Evolutionary conservation across 2,329 filamentous ascomycete genomes (phyloP).

Genomic region (Phaeomoniella chlamydospora): DNA sequence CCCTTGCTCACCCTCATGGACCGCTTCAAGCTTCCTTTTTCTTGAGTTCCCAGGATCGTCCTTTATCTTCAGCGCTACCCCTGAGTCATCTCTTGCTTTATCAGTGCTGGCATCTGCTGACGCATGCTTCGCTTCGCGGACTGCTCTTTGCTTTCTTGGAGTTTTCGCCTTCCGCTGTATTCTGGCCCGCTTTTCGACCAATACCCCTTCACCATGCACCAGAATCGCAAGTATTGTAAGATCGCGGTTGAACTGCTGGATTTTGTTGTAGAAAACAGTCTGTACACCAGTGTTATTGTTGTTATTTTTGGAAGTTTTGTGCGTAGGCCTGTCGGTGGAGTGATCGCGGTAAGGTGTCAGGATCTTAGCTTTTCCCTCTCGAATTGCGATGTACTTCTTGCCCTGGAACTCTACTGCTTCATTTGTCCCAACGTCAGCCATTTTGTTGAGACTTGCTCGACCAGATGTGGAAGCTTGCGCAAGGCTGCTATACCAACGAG

Average conservation of each 20-base stretch:
- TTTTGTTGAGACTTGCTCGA: too few relatives aligned
- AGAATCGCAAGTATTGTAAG: constrained; percentile 85
- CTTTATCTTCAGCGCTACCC: neutral
- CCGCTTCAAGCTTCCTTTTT: constrained; percentile 14
- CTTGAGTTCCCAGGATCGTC: constrained; percentile 5
- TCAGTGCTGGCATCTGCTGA: constrained; percentile 1
- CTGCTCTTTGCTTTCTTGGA: constrained; percentile 18
- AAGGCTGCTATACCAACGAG: too few relatives aligned
- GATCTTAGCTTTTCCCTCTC: constrained; percentile 55
- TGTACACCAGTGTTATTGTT: constrained; percentile 52
- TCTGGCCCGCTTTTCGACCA: constrained; percentile 39
- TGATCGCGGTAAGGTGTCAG: constrained; percentile 40
- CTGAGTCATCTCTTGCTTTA: neutral
- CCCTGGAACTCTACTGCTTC: constrained; percentile 28
- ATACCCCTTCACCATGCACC: constrained; percentile 60
- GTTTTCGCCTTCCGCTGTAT: constrained; percentile 19
- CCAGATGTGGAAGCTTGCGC: too few relatives aligned
- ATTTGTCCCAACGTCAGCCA: too few relatives aligned
- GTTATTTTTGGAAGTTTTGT: constrained; percentile 28
- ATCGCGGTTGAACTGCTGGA: constrained; percentile 97
- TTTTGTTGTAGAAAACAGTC: constrained; percentile 92
- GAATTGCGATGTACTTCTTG: constrained; percentile 44
- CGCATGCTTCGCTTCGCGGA: constrained; percentile 18
- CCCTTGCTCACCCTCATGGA: constrained; percentile 6
- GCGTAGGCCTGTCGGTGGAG: constrained; percentile 12